Evolutionary conservation across 2,329 filamentous ascomycete species (phyloP), one percentile per base, ranked within the genome.

Genomic region (Graphilbum ipis-grandicollis): DNA sequence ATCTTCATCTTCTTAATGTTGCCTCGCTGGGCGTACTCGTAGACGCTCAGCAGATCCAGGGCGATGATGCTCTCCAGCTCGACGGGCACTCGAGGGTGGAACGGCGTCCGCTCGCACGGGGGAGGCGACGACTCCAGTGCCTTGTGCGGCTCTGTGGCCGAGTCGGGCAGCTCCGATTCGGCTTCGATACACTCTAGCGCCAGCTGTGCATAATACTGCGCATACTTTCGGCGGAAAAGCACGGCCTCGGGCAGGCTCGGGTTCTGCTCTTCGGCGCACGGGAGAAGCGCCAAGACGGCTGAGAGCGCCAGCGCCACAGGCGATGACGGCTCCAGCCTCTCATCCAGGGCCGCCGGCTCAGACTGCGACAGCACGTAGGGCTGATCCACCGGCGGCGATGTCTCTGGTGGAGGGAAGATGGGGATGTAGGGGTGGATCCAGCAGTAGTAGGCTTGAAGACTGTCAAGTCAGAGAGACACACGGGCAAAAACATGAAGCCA

Each of bases 21-120:
- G 1, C 65, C 65, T 6, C 65, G 54, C 41, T 68, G 64, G 1
- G 61, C 58, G 48, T 68, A 68, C 47, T 68, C 65, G 45, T 68
- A 68, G 5, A 65, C 55, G 43, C 62, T 64, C 2, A 68, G 48
- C 12, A 68, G 44, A 34, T 63, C 51, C 25, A 67, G 50, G 3
- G 65, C 62, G 22, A 68, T 52, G 28, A 66, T 56, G 45, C 54
- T 56, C 45, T 68, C 64, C 5, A 64, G 49, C 40, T 66, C 60
- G 2, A 60, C 39, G 3, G 62, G 63, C 5, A 62, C 52, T 3
- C 49, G 46, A 1, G 58, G 49, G 44, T 67, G 63, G 36, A 68
- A 63, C 4, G 56, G 58, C 25, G 50, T 45, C 34, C 62, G 51
- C 29, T 47, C 44, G 5, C 48, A 17, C 5, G 41, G 38, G 12